These are phyloP conservation scores for Penicillium antarcticum DNA, from an alignment of 495 filamentous ascomycete genomes.

Conservation along the genomic window DNA sequence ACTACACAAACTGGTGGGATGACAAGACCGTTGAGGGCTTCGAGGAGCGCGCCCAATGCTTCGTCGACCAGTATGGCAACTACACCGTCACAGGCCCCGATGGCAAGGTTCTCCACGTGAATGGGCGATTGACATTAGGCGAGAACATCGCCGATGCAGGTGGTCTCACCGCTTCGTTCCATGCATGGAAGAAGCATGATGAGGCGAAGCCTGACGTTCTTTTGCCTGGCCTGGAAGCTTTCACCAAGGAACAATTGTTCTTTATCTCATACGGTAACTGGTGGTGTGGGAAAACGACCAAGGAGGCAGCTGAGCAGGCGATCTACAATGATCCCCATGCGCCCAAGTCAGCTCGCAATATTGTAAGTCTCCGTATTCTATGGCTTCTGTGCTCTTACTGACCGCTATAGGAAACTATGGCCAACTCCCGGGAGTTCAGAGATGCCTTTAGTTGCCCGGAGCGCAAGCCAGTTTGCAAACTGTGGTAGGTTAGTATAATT, in stretches of 20 bases:
- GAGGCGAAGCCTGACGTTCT: constrained; percentile 49
- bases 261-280: constrained; percentile 63
- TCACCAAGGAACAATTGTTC: constrained; percentile 71
- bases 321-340: constrained; percentile 65
- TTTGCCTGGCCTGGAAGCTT: constrained; percentile 62
- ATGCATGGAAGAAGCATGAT: constrained; percentile 62
- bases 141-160: constrained; percentile 80
- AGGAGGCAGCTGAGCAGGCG: constrained; percentile 50
- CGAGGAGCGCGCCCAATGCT: constrained; percentile 62
- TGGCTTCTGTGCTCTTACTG: constrained; percentile 2
- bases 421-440: constrained; percentile 65
- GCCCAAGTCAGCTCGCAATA: constrained; percentile 57
- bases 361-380: constrained; percentile 35
- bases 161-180: constrained; percentile 61
- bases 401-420: constrained; percentile 51
- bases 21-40: constrained; percentile 60
- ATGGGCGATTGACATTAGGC: constrained; percentile 63
- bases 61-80: constrained; percentile 65
- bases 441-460: constrained; percentile 62
- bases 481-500: constrained; percentile 49
- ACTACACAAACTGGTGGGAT: constrained; percentile 70
- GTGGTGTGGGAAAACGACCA: constrained; percentile 66
- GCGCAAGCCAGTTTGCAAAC: constrained; percentile 65
- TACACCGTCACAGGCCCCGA: constrained; percentile 56
- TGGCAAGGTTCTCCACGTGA: constrained; percentile 60